Evolutionary conservation across 176 grass and related monocot genomes (phyloP), one percentile per base, ranked within the genome.

Genomic region (Canna indica): DNA sequence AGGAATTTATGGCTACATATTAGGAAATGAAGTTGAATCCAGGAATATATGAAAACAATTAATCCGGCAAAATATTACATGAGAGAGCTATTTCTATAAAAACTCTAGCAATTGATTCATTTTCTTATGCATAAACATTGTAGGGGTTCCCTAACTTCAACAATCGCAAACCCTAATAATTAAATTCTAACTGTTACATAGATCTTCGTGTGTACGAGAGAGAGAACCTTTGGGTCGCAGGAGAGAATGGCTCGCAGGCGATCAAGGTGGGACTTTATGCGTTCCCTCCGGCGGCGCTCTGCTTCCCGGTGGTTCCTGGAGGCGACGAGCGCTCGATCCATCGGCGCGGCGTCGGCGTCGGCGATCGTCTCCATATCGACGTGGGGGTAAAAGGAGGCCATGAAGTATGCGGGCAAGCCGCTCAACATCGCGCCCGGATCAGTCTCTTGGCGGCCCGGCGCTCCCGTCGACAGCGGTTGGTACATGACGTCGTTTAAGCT

Each of bases 261-360:
- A 76, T 99, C 94, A 69, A 99, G 89, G 58, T 99, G 94, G 0
- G 84, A 99, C 81, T 99, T 99, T 86, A 99, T 99, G 64, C 94
- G 83, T 86, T 99, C 94, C 35, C 94, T 80, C 20, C 94, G 83
- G 8, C 94, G 94, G 76, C 89, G 85, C 80, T 99, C 94, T 18
- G 94, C 94, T 79, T 99, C 94, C 24, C 94, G 80, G 78, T 99
- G 94, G 87, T 93, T 99, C 50, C 82, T 80, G 26, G 90, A 90
- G 3, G 94, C 89, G 1, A 82, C 63, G 3, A 99, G 69, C 0
- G 86, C 86, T 5, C 89, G 94, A 80, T 99, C 94, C 36, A 47
- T 69, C 24, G 12, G 67, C 8, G 8, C 22, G 4, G 41, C 14
- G 11, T 46, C 67, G 39, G 11, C 24, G 14, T 17, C 33, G 33